Conservation (phyloP, 768 basidiomycete species). For the Cubamyces sp. region DNA sequence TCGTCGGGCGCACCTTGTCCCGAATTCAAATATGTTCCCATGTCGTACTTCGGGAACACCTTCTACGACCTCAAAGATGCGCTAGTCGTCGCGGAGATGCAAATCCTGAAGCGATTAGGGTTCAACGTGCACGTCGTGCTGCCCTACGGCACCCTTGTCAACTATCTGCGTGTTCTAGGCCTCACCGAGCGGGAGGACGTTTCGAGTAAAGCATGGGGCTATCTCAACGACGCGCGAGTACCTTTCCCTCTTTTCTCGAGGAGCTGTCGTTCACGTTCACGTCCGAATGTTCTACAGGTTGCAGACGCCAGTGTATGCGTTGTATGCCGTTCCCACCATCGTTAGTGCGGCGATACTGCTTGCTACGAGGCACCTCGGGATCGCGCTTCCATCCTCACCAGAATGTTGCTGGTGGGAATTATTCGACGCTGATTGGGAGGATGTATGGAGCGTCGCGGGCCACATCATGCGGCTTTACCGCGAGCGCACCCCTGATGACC, state of each 20-base stretch:
- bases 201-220: constrained; percentile 88
- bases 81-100: constrained; percentile 95
- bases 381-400: constrained; percentile 72
- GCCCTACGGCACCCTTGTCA: constrained; percentile 93
- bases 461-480: constrained; percentile 82
- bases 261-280: constrained; percentile 23
- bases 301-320: constrained; percentile 90
- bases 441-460: constrained; percentile 86
- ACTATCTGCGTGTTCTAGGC: constrained; percentile 91
- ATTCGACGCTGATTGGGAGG: constrained; percentile 91
- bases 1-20: constrained; percentile 37
- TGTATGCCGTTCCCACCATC: constrained; percentile 88
- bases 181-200: constrained; percentile 71
- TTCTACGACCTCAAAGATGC: constrained; percentile 97
- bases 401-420: constrained; percentile 90
- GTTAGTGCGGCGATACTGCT: constrained; percentile 90
- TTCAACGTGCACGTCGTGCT: constrained; percentile 94
- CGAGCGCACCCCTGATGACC: constrained; percentile 48
- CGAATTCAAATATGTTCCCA: constrained; percentile 71
- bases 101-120: constrained; percentile 92
- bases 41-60: constrained; percentile 86
- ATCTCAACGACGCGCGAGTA: constrained; percentile 92
- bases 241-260: constrained; percentile 1
- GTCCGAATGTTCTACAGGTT: constrained; percentile 53
- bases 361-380: constrained; percentile 67